A percentile compares a stretch with the other conserved stretches of the same genome.
Evolutionary conservation across 805 yeast species (phyloP).

Genomic region (Naumovozyma baii): DNA sequence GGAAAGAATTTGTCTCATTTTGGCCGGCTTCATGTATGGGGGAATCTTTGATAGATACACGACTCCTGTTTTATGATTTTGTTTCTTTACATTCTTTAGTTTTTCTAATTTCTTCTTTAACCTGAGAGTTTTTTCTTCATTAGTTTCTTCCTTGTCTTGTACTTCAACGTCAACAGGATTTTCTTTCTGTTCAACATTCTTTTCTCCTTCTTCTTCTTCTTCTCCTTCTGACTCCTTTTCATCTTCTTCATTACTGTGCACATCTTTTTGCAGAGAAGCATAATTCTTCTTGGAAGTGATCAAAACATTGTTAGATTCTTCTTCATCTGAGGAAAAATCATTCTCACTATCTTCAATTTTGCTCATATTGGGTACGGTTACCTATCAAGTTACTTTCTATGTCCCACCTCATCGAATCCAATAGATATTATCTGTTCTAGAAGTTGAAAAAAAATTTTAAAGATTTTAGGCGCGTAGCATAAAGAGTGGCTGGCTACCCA

Average conservation of each 20-base stretch:
- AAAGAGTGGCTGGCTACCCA: too few species aligned
- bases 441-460: too few species aligned
- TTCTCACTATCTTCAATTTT: slow-evolving; percentile 1
- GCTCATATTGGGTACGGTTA: too few species aligned
- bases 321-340: slow-evolving; percentile 26
- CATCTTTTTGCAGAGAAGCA: slow-evolving; percentile 9
- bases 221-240: slow-evolving; percentile 9
- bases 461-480: too few species aligned
- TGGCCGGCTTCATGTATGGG: slow-evolving; percentile 94
- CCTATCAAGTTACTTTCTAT: too few species aligned
- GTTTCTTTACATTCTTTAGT: slow-evolving; percentile 36
- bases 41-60: slow-evolving; percentile 88
- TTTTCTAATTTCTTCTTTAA: slow-evolving; percentile 44
- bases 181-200: slow-evolving; percentile 4
- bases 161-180: slow-evolving; percentile 11
- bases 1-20: slow-evolving; percentile 67
- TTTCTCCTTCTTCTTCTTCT: slow-evolving; percentile 11
- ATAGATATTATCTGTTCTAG: too few species aligned
- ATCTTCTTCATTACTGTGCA: slow-evolving; percentile 17
- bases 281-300: slow-evolving; percentile 16
- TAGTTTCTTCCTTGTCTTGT: slow-evolving; percentile 9
- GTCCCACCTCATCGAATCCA: neutral
- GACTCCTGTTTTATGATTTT: slow-evolving; percentile 70
- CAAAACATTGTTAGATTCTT: slow-evolving; percentile 19
- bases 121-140: slow-evolving; percentile 9